phyloP scores from a whole-genome alignment of 1,284 basidiomycete species.

The Cryptococcus wingfieldii region DNA sequence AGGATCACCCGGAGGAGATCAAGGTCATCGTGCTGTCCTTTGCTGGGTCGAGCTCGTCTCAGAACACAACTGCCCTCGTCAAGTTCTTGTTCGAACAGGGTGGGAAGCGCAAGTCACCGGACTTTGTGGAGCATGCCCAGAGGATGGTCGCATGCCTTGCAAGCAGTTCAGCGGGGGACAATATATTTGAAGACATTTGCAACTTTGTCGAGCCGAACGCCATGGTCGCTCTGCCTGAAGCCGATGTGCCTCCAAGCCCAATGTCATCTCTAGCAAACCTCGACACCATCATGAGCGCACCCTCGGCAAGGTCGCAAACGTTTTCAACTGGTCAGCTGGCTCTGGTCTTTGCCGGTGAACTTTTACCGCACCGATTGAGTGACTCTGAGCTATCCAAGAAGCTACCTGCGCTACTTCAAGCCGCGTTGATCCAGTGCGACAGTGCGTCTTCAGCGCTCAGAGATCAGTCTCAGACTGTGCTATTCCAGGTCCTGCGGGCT shows the following conservation, averaged over 20 bases:
- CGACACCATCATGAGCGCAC: conserved; percentile 40
- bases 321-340: conserved; percentile 80
- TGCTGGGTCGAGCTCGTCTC: conserved; percentile 24
- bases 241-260: conserved; percentile 67
- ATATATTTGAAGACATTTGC: conserved; percentile 78
- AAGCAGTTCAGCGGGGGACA: conserved; percentile 66
- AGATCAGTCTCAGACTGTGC: conserved; percentile 64
- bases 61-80: conserved; percentile 72
- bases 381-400: conserved; percentile 59
- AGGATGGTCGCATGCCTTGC: conserved; percentile 81
- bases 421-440: conserved; percentile 77
- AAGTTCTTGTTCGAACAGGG: conserved; percentile 85
- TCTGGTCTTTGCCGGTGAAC: conserved; percentile 76
- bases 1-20: conserved; percentile 75
- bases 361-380: conserved; percentile 72
- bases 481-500: conserved; percentile 73
- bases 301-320: conserved; percentile 32
- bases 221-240: conserved; percentile 66
- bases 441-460: conserved; percentile 68
- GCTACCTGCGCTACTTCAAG: conserved; percentile 72
- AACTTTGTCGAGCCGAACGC: conserved; percentile 76
- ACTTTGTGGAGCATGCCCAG: conserved; percentile 74
- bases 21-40: conserved; percentile 73
- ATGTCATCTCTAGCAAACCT: conserved; percentile 47
- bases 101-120: conserved; percentile 70